Evolutionary conservation across 2,329 filamentous ascomycete species (phyloP).

Genomic region (Xylaria sp.): DNA sequence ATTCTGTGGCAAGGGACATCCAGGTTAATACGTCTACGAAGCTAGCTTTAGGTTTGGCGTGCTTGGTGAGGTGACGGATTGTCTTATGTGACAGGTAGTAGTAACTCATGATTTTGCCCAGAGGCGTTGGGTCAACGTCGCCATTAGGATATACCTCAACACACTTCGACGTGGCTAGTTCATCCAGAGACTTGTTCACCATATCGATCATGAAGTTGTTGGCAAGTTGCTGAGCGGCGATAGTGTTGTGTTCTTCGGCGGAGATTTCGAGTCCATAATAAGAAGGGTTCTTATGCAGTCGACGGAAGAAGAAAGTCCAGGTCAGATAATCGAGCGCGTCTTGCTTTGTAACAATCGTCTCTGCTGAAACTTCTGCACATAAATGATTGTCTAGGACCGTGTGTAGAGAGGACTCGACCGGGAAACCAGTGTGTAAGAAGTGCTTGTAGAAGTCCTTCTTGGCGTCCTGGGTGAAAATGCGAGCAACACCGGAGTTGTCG

Average conservation of each 20-base stretch:
- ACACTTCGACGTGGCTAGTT: conserved; percentile 83
- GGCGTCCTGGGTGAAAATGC: conserved; percentile 94
- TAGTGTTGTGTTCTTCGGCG: conserved; percentile 87
- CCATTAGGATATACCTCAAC: conserved; percentile 82
- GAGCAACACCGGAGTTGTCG: conserved; percentile 90
- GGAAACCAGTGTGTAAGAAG: conserved; percentile 96
- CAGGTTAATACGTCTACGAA: conserved; percentile 85
- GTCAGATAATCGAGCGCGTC: conserved; percentile 97
- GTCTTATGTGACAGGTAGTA: conserved; percentile 98
- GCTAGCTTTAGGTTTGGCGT: conserved; percentile 73
- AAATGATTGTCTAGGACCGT: conserved; percentile 97
- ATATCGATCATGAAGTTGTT: conserved; percentile 95
- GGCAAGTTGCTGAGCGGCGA: conserved; percentile 80
- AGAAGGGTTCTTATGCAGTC: conserved; percentile 96
- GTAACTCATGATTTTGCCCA: conserved; percentile 99
- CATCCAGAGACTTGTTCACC: conserved; percentile 82
- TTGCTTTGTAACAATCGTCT: conserved; percentile 91
- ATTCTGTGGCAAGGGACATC: conserved; percentile 94
- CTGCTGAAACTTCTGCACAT: conserved; percentile 90
- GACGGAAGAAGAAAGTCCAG: conserved; percentile 99
- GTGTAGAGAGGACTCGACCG: conserved; percentile 93
- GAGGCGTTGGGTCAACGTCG: conserved; percentile 83
- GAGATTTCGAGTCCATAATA: conserved; percentile 97
- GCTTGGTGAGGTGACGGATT: conserved; percentile 78
- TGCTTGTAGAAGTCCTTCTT: conserved; percentile 99